Conservation (phyloP, 2,329 filamentous ascomycete genomes). For the Fusarium nodosum region DNA sequence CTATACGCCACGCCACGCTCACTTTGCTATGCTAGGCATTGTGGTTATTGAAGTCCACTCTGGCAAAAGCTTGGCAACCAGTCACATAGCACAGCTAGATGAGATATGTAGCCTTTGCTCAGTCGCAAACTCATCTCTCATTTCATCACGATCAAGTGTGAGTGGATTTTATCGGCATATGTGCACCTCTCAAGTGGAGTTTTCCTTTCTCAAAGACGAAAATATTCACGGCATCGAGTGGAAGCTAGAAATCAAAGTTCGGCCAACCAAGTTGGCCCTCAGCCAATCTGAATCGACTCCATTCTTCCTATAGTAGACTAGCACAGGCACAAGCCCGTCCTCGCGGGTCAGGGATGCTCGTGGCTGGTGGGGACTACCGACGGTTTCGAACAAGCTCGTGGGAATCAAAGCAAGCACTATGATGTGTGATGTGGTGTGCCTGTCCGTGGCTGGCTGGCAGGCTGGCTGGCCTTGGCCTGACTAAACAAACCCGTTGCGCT, state of each 20-base stretch:
- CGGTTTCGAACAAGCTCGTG: slow-evolving; percentile 28
- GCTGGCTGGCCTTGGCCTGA: slow-evolving; percentile 22
- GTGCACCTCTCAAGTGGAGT: slow-evolving; percentile 36
- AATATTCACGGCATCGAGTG: slow-evolving; percentile 29
- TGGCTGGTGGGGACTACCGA: slow-evolving; percentile 42
- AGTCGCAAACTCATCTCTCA: slow-evolving; percentile 32
- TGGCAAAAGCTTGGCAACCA: slow-evolving; percentile 1
- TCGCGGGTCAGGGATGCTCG: slow-evolving; percentile 35
- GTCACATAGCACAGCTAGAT: slow-evolving; percentile 5
- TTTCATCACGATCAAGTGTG: slow-evolving; percentile 43
- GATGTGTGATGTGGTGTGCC: slow-evolving; percentile 30
- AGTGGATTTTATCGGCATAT: slow-evolving; percentile 32
- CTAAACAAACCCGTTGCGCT: slow-evolving; percentile 20
- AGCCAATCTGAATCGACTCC: slow-evolving; percentile 37
- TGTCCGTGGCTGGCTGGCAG: slow-evolving; percentile 14
- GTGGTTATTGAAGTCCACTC: neutral
- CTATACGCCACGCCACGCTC: neutral
- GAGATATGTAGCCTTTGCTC: slow-evolving; percentile 5
- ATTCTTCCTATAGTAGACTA: slow-evolving; percentile 26
- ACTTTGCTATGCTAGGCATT: slow-evolving; percentile 1
- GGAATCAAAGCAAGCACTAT: slow-evolving; percentile 30
- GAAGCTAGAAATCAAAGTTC: slow-evolving; percentile 46
- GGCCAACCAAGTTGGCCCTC: slow-evolving; percentile 17
- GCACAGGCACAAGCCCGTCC: slow-evolving; percentile 34
- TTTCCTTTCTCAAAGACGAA: slow-evolving; percentile 24